Conservation (phyloP, 2,329 filamentous ascomycete genomes). For the Colletotrichum sansevieriae region DNA sequence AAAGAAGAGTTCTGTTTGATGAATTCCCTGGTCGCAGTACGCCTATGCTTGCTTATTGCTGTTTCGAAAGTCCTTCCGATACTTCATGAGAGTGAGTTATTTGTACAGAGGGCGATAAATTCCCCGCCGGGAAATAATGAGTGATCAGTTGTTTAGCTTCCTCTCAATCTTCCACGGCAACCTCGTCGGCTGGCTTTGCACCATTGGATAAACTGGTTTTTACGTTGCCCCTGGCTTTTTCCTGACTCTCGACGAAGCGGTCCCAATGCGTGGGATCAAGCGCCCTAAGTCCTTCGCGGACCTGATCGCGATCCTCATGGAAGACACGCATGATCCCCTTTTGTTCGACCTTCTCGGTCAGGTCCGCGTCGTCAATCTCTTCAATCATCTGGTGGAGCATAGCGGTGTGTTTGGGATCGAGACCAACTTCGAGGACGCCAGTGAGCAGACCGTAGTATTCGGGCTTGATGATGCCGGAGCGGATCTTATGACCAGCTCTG, state of each 20-base stretch:
- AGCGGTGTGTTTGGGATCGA: slow-evolving; percentile 63
- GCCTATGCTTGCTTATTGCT: slow-evolving; percentile 38
- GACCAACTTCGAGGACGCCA: slow-evolving; percentile 62
- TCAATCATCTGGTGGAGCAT: slow-evolving; percentile 74
- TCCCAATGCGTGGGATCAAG: slow-evolving; percentile 77
- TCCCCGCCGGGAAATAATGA: background rate
- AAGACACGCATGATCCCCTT: slow-evolving; percentile 74
- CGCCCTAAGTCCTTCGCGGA: slow-evolving; percentile 64
- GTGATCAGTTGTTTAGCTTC: background rate
- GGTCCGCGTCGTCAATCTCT: slow-evolving; percentile 70
- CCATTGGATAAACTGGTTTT: slow-evolving; percentile 50
- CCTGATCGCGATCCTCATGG: slow-evolving; percentile 66
- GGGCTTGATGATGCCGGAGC: slow-evolving; percentile 64
- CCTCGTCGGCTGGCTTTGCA: slow-evolving; percentile 52
- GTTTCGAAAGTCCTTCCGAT: slow-evolving; percentile 23
- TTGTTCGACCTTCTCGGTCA: slow-evolving; percentile 65
- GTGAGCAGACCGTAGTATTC: slow-evolving; percentile 65
- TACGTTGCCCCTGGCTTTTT: slow-evolving; percentile 69
- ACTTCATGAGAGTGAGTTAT: slow-evolving; percentile 23
- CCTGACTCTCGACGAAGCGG: slow-evolving; percentile 71
- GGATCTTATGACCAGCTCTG: slow-evolving; percentile 69
- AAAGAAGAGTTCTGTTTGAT: slow-evolving; percentile 6
- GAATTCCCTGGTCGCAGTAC: slow-evolving; percentile 29
- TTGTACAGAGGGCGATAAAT: slow-evolving; percentile 26
- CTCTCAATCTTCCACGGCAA: slow-evolving; percentile 56